Percentiles rank a stretch among this genome's conserved stretches.
Conservation (phyloP, 164 flowering plant genomes). For the Kalanchoe fedtschenkoi region DNA sequence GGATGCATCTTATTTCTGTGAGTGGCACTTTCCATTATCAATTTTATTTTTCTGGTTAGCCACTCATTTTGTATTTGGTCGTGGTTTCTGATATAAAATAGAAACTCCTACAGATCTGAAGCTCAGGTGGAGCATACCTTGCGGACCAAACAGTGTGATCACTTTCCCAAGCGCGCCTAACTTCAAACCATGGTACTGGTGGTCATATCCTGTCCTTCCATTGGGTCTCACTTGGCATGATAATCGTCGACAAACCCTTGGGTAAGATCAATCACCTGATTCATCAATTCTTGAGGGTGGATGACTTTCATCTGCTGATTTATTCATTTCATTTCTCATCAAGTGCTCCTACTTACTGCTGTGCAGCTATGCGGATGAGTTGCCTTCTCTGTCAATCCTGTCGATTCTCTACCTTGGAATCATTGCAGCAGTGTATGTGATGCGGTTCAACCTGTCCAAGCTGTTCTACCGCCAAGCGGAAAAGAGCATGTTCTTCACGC, state of each 20-base stretch:
- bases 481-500: constrained; percentile 36
- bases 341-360: not conserved
- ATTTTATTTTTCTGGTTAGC: not conserved
- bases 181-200: constrained; percentile 99
- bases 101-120: constrained; percentile 43
- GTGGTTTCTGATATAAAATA: not conserved
- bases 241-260: constrained; percentile 59
- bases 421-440: constrained; percentile 47
- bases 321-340: not conserved
- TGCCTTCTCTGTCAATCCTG: constrained; percentile 44
- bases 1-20: constrained; percentile 94
- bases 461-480: constrained; percentile 57
- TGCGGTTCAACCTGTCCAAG: constrained; percentile 65
- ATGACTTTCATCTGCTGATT: not conserved
- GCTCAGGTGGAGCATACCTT: constrained; percentile 79
- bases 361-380: constrained; percentile 61
- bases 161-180: constrained; percentile 91
- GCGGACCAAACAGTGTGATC: constrained; percentile 93
- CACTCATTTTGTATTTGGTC: not conserved
- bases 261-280: constrained; percentile 30
- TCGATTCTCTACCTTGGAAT: constrained; percentile 46
- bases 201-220: constrained; percentile 98
- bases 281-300: not conserved
- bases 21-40: constrained; percentile 9
- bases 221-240: constrained; percentile 86